Evolutionary conservation across 768 basidiomycete genomes (phyloP).

Genomic region (Cyclocybe aegerita): DNA sequence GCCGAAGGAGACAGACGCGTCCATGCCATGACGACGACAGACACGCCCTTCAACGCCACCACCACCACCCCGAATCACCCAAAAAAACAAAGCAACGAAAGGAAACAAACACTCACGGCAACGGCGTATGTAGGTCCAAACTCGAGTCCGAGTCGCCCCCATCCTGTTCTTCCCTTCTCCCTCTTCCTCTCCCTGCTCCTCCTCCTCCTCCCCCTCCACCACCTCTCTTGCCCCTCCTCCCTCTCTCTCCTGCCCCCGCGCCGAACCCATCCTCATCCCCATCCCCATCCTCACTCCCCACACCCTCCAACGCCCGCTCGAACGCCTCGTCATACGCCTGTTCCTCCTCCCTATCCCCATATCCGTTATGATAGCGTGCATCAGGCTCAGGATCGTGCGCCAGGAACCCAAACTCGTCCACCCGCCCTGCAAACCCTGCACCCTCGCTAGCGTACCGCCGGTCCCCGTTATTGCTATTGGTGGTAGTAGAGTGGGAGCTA

Average conservation of each 20-base stretch:
- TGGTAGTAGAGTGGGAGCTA: neutral
- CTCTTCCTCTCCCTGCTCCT: neutral
- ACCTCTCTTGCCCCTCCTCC: neutral
- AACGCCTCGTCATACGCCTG: slow-evolving; percentile 12
- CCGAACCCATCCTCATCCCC: neutral
- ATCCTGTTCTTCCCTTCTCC: slow-evolving; percentile 16
- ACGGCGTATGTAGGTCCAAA: slow-evolving; percentile 65
- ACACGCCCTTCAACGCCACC: neutral
- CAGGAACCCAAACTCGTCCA: too few species aligned
- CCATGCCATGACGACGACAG: too few species aligned
- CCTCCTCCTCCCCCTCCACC: neutral
- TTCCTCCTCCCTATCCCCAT: slow-evolving; percentile 1
- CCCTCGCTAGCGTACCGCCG: too few species aligned
- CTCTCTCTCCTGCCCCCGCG: neutral
- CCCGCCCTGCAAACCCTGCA: too few species aligned
- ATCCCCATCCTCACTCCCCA: slow-evolving; percentile 11
- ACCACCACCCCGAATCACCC: slow-evolving; percentile 4
- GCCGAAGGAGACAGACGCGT: neutral
- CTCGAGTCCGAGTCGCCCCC: slow-evolving; percentile 62
- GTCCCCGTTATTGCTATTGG: neutral
- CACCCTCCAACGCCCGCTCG: slow-evolving; percentile 17
- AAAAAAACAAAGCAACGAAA: slow-evolving; percentile 5
- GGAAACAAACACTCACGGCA: slow-evolving; percentile 51
- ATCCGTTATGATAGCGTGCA: too few species aligned
- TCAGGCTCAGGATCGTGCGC: neutral